Evolutionary conservation across 225 moss, liverwort and hornwort species (phyloP).

Genomic region (Straminergon stramineum): DNA sequence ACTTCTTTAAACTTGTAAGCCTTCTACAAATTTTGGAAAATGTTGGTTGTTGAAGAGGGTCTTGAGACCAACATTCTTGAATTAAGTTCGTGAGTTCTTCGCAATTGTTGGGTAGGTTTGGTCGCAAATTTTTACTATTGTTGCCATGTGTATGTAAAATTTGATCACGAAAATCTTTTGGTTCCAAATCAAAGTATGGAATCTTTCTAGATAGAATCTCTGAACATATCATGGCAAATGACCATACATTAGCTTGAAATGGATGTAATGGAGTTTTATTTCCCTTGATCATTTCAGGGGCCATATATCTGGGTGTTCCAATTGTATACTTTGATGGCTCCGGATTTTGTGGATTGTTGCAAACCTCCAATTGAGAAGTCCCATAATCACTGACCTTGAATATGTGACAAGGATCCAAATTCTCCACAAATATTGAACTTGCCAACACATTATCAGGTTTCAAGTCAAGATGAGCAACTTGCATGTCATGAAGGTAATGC

Average conservation of each 20-base stretch:
- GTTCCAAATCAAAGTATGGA: not conserved
- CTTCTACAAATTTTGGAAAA: not conserved
- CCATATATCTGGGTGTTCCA: not conserved
- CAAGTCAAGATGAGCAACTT: not conserved
- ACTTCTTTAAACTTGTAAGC: not conserved
- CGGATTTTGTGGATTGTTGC: not conserved
- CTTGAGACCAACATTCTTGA: not conserved
- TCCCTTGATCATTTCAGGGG: not conserved
- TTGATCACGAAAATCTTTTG: too few species aligned
- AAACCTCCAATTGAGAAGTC: not conserved
- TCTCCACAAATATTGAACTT: accelerated
- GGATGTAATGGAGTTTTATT: not conserved
- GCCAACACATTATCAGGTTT: not conserved
- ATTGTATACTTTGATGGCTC: not conserved
- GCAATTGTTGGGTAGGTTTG: not conserved
- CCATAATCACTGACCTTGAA: not conserved
- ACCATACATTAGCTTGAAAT: not conserved
- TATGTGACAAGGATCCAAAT: not conserved
- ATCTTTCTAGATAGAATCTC: not conserved
- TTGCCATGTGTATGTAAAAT: accelerated
- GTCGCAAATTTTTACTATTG: not conserved
- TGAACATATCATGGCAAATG: not conserved
- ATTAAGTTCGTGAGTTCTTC: not conserved
- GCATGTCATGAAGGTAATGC: not conserved
- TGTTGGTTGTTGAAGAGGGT: not conserved